These are phyloP conservation scores for Phytophthora idaei DNA, from an alignment of 352 stramenopile species.

Conservation along the genomic window DNA sequence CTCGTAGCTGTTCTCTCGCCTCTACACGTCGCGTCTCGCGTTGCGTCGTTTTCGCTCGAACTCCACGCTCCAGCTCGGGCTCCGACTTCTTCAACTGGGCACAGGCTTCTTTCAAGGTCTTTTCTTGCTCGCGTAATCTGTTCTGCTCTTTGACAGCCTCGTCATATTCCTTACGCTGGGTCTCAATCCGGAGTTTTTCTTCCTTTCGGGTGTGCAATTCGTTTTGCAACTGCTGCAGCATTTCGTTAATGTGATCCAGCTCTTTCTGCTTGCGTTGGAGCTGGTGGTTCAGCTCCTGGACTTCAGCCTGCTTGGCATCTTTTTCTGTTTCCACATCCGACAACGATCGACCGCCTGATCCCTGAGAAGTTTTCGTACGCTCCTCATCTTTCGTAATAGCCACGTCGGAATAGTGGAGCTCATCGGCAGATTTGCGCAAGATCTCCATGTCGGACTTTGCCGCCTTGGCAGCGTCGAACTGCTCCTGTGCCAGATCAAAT, in stretches of 20 bases:
- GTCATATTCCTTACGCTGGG: conserved; percentile 62
- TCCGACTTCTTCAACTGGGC: conserved; percentile 42
- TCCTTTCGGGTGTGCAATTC: conserved; percentile 68
- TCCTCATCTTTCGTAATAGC: conserved; percentile 47
- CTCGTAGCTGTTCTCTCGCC: conserved; percentile 33
- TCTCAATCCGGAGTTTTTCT: conserved; percentile 56
- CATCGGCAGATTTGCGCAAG: conserved; percentile 39
- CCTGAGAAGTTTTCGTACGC: conserved; percentile 44
- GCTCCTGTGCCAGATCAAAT: conserved; percentile 25
- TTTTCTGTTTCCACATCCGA: conserved; percentile 44
- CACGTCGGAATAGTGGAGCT: conserved; percentile 36
- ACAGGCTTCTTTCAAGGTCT: conserved; percentile 56
- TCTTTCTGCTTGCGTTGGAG: conserved; percentile 64
- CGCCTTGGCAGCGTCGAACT: conserved; percentile 41
- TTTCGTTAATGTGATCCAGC: conserved; percentile 49
- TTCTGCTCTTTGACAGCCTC: conserved; percentile 55
- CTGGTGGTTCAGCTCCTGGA: conserved; percentile 56
- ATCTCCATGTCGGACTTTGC: conserved; percentile 41
- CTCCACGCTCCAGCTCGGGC: conserved; percentile 46
- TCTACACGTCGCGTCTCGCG: conserved; percentile 39
- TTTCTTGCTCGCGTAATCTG: conserved; percentile 61
- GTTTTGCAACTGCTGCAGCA: conserved; percentile 62
- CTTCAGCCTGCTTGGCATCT: conserved; percentile 57
- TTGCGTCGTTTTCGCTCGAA: conserved; percentile 52
- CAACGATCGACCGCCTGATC: conserved; percentile 43